Evolutionary conservation across 148 eudicot genomes (phyloP).

Genomic region (Heliosperma pusillum): DNA sequence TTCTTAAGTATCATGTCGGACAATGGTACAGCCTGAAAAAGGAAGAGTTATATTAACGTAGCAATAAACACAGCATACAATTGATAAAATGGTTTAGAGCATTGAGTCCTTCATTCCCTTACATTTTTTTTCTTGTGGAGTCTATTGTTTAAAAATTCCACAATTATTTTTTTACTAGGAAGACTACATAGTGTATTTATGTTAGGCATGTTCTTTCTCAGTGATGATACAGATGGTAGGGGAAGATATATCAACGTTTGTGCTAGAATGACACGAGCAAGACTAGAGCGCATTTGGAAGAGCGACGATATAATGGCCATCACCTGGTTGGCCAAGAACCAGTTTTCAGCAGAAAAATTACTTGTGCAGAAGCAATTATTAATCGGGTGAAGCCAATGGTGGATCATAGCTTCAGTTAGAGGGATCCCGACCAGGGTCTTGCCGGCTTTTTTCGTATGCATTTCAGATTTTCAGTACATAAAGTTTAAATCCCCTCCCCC

Average conservation of each 20-base stretch:
- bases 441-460: neutral
- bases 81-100: too few species aligned
- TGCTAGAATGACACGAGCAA: neutral
- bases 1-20: too few species aligned
- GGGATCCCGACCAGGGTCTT: neutral
- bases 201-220: neutral
- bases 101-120: too few species aligned
- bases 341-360: neutral
- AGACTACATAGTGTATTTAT: too few species aligned
- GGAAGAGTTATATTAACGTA: too few species aligned
- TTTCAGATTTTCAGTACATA: neutral
- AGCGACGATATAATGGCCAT: neutral
- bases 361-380: neutral
- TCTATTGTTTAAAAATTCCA: too few species aligned
- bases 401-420: neutral
- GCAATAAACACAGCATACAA: too few species aligned
- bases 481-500: neutral
- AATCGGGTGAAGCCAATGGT: neutral
- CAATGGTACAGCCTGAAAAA: too few species aligned
- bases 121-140: too few species aligned
- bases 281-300: neutral
- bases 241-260: neutral
- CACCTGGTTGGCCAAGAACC: slow-evolving; percentile 2
- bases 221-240: neutral
- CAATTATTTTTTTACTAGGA: too few species aligned